These are phyloP conservation scores for Tricholoma sp. DNA, from an alignment of 768 basidiomycete genomes.

Conservation along the genomic window DNA sequence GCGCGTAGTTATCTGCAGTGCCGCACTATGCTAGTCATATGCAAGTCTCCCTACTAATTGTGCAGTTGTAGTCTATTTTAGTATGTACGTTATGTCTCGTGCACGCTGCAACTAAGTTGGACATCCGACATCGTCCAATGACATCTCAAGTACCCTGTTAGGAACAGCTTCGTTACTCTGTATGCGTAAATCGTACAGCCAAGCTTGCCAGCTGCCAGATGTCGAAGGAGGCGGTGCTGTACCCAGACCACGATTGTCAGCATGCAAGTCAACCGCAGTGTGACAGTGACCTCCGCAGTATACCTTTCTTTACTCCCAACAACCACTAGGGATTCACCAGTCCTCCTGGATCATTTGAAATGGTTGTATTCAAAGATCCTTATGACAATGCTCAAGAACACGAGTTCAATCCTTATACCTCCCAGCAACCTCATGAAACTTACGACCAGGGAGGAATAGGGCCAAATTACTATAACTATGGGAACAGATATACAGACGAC, in stretches of 20 bases:
- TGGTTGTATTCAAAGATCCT: slow-evolving; percentile 51
- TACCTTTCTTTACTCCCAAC: background rate
- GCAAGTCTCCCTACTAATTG: too few species aligned
- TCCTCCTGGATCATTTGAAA: slow-evolving; percentile 18
- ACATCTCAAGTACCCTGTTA: too few species aligned
- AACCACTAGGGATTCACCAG: background rate
- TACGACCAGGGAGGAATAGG: slow-evolving; percentile 45
- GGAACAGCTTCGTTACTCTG: too few species aligned
- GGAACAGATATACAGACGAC: slow-evolving; percentile 34
- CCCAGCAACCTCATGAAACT: slow-evolving; percentile 37
- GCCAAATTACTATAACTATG: slow-evolving; percentile 26
- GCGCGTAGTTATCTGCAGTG: background rate
- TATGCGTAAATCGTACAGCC: too few species aligned
- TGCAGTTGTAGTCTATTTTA: too few species aligned
- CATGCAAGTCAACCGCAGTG: background rate
- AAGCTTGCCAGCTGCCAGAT: too few species aligned
- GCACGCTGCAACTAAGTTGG: too few species aligned
- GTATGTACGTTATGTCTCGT: too few species aligned
- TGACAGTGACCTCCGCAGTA: background rate
- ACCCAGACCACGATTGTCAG: background rate
- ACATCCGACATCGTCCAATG: too few species aligned
- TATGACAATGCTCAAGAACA: slow-evolving; percentile 34
- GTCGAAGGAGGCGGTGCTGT: background rate
- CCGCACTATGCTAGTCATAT: too few species aligned
- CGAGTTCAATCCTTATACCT: slow-evolving; percentile 43